These are phyloP conservation scores for Taphrina betulina DNA, from an alignment of 1,139 yeast genomes.

Conservation along the genomic window DNA sequence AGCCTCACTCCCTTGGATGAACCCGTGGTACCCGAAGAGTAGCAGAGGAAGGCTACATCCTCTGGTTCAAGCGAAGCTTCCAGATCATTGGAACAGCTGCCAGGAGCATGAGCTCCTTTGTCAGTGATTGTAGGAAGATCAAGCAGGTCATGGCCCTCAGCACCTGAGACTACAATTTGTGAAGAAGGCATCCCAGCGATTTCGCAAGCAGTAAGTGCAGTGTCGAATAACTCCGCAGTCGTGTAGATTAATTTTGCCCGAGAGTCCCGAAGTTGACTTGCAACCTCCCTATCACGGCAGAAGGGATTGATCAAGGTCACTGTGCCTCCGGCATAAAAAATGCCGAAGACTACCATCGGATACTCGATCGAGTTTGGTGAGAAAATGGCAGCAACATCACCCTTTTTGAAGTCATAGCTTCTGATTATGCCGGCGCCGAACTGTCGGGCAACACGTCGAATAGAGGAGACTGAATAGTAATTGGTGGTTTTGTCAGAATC, in stretches of 20 bases:
- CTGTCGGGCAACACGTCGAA: neutral
- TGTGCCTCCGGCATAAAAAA: slow-evolving; percentile 44
- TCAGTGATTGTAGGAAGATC: slow-evolving; percentile 35
- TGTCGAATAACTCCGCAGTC: slow-evolving; percentile 36
- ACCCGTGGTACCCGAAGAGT: slow-evolving; percentile 78
- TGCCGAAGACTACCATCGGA: slow-evolving; percentile 43
- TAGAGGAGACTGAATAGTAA: neutral
- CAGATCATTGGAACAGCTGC: slow-evolving; percentile 10
- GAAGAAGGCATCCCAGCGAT: slow-evolving; percentile 11
- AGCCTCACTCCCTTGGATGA: slow-evolving; percentile 56
- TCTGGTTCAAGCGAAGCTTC: slow-evolving; percentile 37
- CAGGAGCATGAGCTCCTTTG: too few relatives aligned
- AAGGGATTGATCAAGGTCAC: slow-evolving; percentile 46
- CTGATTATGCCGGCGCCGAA: slow-evolving; percentile 36
- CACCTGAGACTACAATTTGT: slow-evolving; percentile 8
- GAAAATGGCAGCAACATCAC: slow-evolving; percentile 44
- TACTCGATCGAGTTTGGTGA: slow-evolving; percentile 42
- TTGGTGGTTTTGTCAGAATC: slow-evolving; percentile 2
- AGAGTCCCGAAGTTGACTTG: slow-evolving; percentile 44
- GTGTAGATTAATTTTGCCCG: slow-evolving; percentile 41
- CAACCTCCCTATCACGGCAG: slow-evolving; percentile 44
- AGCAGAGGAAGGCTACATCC: slow-evolving; percentile 48
- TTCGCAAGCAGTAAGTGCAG: slow-evolving; percentile 42
- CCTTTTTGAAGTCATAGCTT: slow-evolving; percentile 39
- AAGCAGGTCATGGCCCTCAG: neutral